These are phyloP conservation scores for Tricholoma matsutake DNA, from an alignment of 768 basidiomycete genomes.

Conservation along the genomic window DNA sequence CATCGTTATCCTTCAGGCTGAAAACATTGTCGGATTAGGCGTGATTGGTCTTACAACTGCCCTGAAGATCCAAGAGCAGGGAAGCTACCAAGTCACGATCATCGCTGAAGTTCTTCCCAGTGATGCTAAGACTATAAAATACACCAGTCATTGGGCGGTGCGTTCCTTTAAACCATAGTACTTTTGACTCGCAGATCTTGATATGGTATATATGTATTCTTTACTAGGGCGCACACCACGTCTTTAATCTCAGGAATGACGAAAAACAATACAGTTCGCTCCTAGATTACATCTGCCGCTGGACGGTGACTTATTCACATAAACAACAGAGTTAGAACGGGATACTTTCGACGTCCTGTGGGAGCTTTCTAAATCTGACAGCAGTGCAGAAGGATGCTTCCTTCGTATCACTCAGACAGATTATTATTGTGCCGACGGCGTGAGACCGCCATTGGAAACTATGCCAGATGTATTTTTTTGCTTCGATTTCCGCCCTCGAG, in stretches of 20 bases:
- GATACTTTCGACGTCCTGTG: conserved; percentile 78
- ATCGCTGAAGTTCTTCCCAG: conserved; percentile 70
- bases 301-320: conserved; percentile 1
- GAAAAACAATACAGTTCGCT: conserved; percentile 50
- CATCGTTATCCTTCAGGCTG: background rate
- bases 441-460: conserved; percentile 40
- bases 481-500: background rate
- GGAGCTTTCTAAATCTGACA: conserved; percentile 61
- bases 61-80: conserved; percentile 60
- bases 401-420: conserved; percentile 62
- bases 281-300: background rate
- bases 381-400: conserved; percentile 58
- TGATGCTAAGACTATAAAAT: conserved; percentile 70
- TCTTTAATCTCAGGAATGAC: conserved; percentile 53
- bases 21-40: conserved; percentile 38
- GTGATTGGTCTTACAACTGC: conserved; percentile 80
- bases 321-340: conserved; percentile 53
- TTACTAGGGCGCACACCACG: conserved; percentile 75
- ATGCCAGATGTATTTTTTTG: conserved; percentile 48
- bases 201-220: background rate
- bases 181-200: background rate
- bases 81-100: conserved; percentile 61
- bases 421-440: conserved; percentile 43
- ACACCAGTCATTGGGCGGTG: conserved; percentile 84
- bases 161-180: conserved; percentile 21